A percentile compares a stretch with the other conserved stretches of the same genome.
Evolutionary conservation across 2,329 filamentous ascomycete species (phyloP).

Genomic region (Coniochaeta sp.): DNA sequence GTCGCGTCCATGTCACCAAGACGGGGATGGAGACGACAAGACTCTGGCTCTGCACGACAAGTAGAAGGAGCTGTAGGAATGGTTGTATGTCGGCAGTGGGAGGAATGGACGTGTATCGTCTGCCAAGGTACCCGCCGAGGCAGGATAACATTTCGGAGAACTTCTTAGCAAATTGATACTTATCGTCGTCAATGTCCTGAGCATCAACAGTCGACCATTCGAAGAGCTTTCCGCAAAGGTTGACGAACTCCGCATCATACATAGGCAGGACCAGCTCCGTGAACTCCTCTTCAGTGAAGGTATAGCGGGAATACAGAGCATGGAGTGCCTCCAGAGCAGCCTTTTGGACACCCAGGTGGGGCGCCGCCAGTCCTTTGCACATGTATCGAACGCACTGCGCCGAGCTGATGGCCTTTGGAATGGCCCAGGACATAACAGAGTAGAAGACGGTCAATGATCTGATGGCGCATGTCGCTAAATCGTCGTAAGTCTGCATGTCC

Average conservation of each 20-base stretch:
- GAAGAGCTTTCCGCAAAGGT: conserved; percentile 66
- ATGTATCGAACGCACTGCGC: conserved; percentile 64
- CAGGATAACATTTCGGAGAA: conserved; percentile 89
- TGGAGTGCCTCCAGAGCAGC: conserved; percentile 78
- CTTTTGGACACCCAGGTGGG: conserved; percentile 69
- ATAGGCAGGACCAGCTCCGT: conserved; percentile 70
- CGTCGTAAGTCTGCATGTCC: conserved; percentile 55
- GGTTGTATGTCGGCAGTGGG: conserved; percentile 57
- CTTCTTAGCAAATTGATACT: conserved; percentile 89
- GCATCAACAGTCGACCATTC: conserved; percentile 75
- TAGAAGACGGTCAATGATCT: conserved; percentile 72
- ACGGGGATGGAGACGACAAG: conserved; percentile 90
- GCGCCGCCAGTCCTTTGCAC: conserved; percentile 62
- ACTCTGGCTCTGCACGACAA: conserved; percentile 76
- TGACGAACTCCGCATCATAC: conserved; percentile 65
- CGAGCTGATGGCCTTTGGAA: conserved; percentile 70
- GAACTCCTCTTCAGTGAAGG: conserved; percentile 73
- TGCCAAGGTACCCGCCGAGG: conserved; percentile 75
- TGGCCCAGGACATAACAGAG: conserved; percentile 79
- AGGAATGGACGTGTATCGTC: conserved; percentile 63
- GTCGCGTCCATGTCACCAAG: conserved; percentile 79
- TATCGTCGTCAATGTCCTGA: conserved; percentile 80
- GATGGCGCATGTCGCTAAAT: conserved; percentile 62
- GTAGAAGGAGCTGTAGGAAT: conserved; percentile 72
- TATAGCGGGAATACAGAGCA: conserved; percentile 67